Conservation (phyloP, 371 early-diverging fungal species). For the Apophysomyces elegans region DNA sequence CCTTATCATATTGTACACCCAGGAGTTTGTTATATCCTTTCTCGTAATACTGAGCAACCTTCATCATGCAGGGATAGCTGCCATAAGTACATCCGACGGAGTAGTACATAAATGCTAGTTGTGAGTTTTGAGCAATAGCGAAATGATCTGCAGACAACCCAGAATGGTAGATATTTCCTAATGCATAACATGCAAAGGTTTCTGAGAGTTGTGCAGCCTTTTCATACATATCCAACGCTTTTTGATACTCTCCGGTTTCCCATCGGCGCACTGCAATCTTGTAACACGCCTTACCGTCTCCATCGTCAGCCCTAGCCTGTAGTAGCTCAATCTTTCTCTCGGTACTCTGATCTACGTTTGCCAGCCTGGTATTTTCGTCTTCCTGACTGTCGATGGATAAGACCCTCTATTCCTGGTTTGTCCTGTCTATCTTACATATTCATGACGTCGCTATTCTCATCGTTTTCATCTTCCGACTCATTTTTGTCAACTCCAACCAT, state of each 20-base stretch:
- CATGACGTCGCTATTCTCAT: too few species aligned
- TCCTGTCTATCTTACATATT: too few species aligned
- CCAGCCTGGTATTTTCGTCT: too few species aligned
- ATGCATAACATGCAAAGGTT: too few species aligned
- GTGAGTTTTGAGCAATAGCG: conserved; percentile 15
- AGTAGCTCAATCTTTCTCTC: too few species aligned
- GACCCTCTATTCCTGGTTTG: too few species aligned
- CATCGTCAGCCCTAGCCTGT: too few species aligned
- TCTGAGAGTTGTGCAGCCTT: not conserved
- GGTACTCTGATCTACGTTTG: too few species aligned
- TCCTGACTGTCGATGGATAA: too few species aligned
- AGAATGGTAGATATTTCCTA: not conserved
- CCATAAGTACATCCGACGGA: not conserved
- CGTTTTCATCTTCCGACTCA: too few species aligned
- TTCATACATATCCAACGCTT: not conserved
- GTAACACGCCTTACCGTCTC: not conserved
- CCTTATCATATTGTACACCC: not conserved
- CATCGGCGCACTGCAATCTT: not conserved
- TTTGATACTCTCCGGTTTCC: not conserved
- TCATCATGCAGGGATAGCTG: not conserved
- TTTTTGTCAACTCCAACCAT: too few species aligned
- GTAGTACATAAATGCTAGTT: conserved; percentile 18
- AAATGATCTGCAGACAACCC: not conserved
- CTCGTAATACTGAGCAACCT: conserved; percentile 21
- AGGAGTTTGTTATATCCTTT: not conserved